A percentile compares a stretch with the other conserved stretches of the same genome.
These are phyloP conservation scores for Trichoderma breve DNA, from an alignment of 2,329 filamentous ascomycete species.

Conservation along the genomic window DNA sequence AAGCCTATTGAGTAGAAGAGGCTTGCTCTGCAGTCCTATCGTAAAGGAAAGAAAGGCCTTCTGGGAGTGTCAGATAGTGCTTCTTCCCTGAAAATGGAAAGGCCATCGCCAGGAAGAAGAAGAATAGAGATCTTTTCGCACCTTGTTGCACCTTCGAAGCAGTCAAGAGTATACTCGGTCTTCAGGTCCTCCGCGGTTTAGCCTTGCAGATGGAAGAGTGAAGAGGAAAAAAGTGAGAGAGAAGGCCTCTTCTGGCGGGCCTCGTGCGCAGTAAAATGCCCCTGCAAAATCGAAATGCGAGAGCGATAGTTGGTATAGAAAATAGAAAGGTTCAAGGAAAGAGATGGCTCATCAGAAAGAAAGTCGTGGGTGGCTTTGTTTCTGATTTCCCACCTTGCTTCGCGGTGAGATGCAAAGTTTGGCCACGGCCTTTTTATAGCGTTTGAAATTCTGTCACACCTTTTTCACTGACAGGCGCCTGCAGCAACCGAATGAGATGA, in stretches of 20 bases:
- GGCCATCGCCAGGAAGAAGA: no score
- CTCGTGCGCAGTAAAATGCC: background rate
- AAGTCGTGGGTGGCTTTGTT: background rate
- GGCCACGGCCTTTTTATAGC: background rate
- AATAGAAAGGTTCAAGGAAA: background rate
- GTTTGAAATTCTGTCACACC: constrained; percentile 13
- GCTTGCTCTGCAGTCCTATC: background rate
- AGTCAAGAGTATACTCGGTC: background rate
- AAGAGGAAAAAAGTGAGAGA: background rate
- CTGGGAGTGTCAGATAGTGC: background rate
- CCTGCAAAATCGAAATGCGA: background rate
- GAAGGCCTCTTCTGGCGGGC: background rate
- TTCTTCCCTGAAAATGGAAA: background rate
- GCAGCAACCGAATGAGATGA: background rate
- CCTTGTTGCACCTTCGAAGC: background rate
- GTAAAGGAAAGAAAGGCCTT: background rate
- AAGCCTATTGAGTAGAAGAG: background rate
- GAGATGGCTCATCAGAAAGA: background rate
- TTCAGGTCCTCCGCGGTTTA: background rate
- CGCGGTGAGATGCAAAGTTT: background rate
- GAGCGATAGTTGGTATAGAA: background rate
- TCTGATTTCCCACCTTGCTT: background rate
- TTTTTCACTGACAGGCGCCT: background rate
- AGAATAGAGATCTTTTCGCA: background rate
- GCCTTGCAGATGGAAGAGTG: background rate